Evolutionary conservation across 1,139 yeast species (phyloP).

Genomic region (Taphrina deformans): DNA sequence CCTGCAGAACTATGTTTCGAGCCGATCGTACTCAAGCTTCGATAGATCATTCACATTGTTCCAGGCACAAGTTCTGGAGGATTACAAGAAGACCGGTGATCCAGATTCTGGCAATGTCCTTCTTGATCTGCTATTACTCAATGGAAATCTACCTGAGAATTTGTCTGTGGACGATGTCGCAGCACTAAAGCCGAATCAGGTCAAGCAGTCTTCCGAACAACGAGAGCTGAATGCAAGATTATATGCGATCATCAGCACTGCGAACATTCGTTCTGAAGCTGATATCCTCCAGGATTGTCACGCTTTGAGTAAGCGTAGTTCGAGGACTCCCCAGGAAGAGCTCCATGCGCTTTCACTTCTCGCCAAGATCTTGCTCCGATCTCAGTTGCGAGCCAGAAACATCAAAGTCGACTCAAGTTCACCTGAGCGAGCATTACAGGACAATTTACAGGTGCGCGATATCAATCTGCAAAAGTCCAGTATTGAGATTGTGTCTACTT

Average conservation of each 20-base stretch:
- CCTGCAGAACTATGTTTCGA: background rate
- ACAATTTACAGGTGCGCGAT: background rate
- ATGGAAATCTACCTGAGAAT: background rate
- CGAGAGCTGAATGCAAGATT: background rate
- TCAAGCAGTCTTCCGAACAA: background rate
- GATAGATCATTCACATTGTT: background rate
- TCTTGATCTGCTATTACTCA: background rate
- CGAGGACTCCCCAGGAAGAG: background rate
- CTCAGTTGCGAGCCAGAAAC: background rate
- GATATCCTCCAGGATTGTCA: background rate
- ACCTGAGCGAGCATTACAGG: background rate
- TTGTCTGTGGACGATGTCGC: background rate
- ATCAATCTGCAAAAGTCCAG: no score
- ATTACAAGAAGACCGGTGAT: background rate
- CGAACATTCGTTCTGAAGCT: background rate
- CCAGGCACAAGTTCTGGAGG: background rate
- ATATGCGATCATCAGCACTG: background rate
- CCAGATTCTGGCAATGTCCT: background rate
- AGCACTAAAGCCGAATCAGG: background rate
- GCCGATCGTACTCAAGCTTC: background rate
- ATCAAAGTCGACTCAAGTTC: background rate
- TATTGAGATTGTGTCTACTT: background rate
- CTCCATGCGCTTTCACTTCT: background rate
- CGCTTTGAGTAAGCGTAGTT: background rate
- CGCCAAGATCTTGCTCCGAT: background rate